phyloP scores from a whole-genome alignment of 176 grass and related monocot genomes.

The Cymbopogon citratus region DNA sequence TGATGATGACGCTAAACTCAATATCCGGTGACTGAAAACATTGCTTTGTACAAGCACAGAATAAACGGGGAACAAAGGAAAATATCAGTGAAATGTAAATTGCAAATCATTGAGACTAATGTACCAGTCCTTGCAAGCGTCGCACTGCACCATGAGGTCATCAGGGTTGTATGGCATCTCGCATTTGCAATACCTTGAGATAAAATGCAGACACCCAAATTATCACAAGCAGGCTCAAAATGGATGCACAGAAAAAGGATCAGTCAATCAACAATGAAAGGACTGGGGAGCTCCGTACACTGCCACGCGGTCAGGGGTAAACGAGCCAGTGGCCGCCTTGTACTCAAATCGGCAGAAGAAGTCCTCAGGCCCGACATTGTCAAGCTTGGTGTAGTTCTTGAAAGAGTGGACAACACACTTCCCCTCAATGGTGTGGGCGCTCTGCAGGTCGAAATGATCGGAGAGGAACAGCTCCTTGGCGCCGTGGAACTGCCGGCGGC shows the following conservation, averaged over 20 bases:
- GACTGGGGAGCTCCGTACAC: conserved; percentile 38
- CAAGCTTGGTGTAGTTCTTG: conserved; percentile 83
- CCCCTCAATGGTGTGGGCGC: conserved; percentile 74
- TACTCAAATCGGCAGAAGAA: conserved; percentile 88
- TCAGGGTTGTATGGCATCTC: conserved; percentile 91
- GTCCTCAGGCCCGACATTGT: conserved; percentile 70
- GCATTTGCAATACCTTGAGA: conserved; percentile 75
- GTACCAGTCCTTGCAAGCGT: conserved; percentile 81
- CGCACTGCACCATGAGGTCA: conserved; percentile 91
- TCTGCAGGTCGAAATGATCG: conserved; percentile 71
- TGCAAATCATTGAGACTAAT: neutral
- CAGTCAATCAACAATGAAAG: neutral
- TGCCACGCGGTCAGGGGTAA: conserved; percentile 68
- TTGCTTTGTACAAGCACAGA: neutral
- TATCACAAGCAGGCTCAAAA: neutral
- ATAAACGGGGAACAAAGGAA: neutral
- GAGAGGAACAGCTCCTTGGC: conserved; percentile 89
- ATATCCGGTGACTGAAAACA: neutral
- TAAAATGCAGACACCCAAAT: neutral
- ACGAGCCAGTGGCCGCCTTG: conserved; percentile 53
- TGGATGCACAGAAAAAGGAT: neutral
- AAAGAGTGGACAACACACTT: conserved; percentile 75
- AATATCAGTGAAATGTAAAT: neutral
- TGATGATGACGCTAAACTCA: neutral
- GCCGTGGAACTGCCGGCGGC: conserved; percentile 79